phyloP scores from a whole-genome alignment of 805 yeast genomes.

The Zygosaccharomyces lentus region DNA sequence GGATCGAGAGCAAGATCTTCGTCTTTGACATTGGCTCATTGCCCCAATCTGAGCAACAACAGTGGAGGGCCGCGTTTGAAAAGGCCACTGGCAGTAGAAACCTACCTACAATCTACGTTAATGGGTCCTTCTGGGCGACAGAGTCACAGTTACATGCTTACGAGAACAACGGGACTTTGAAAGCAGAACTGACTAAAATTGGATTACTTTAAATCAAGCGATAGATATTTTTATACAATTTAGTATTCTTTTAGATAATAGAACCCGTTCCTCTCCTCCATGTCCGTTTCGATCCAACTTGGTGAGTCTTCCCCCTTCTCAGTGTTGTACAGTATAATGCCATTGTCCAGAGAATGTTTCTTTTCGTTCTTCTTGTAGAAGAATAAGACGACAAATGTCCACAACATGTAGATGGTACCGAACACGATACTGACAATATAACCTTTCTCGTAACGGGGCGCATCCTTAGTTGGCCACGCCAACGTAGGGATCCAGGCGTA shows the following conservation, averaged over 20 bases:
- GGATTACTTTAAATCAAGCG: slow-evolving; percentile 18
- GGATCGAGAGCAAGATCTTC: slow-evolving; percentile 46
- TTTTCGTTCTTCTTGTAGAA: slow-evolving; percentile 53
- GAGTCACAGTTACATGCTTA: slow-evolving; percentile 30
- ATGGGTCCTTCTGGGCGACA: slow-evolving; percentile 36
- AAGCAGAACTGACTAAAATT: slow-evolving; percentile 27
- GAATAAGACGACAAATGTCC: slow-evolving; percentile 50
- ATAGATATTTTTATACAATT: background rate
- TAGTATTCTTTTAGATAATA: slow-evolving; percentile 20
- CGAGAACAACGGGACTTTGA: slow-evolving; percentile 26
- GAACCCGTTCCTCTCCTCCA: slow-evolving; percentile 30
- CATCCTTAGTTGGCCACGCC: slow-evolving; percentile 53
- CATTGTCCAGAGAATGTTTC: slow-evolving; percentile 43
- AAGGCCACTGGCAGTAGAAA: slow-evolving; percentile 33
- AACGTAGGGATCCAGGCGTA: slow-evolving; percentile 55
- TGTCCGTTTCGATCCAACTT: slow-evolving; percentile 24
- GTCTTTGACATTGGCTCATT: slow-evolving; percentile 45
- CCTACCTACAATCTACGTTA: slow-evolving; percentile 33
- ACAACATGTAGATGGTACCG: slow-evolving; percentile 43
- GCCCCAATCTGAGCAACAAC: slow-evolving; percentile 26
- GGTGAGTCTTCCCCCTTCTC: slow-evolving; percentile 34
- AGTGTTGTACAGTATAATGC: slow-evolving; percentile 45
- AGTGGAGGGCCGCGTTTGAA: slow-evolving; percentile 34
- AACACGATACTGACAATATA: slow-evolving; percentile 47
- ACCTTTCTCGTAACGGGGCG: slow-evolving; percentile 54